Conservation (phyloP, 192 early-diverging fungal species). For the Linnemannia exigua region DNA sequence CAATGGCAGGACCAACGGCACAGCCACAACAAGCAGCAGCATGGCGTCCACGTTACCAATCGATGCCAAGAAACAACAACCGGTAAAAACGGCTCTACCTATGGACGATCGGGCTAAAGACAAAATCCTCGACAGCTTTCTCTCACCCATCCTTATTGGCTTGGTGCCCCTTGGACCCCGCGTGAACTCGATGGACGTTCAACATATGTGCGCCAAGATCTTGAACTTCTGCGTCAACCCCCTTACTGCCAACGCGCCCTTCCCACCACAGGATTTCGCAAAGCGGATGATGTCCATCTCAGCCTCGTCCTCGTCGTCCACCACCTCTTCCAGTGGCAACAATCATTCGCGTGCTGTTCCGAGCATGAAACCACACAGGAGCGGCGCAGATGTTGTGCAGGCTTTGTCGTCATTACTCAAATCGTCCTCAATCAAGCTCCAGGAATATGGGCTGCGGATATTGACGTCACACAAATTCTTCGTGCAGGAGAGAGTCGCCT, state of each 20-base stretch:
- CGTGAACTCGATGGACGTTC: conserved; percentile 32
- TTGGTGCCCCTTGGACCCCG: conserved; percentile 18
- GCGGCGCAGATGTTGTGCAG: neutral
- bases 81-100: neutral
- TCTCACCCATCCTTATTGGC: conserved; percentile 33
- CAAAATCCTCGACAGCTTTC: conserved; percentile 17
- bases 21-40: too few relatives aligned
- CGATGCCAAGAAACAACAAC: neutral
- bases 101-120: conserved; percentile 12
- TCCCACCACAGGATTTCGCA: conserved; percentile 13
- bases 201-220: conserved; percentile 47
- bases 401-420: conserved; percentile 14
- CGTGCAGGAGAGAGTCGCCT: conserved; percentile 3
- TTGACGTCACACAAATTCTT: conserved; percentile 23
- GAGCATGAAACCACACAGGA: neutral
- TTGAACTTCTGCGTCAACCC: conserved; percentile 27
- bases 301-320: neutral
- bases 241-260: neutral
- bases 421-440: conserved; percentile 37
- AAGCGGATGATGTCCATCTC: conserved; percentile 13
- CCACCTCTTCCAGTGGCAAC: neutral
- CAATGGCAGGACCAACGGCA: neutral
- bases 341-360: neutral
- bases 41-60: neutral
- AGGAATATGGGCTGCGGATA: conserved; percentile 41